Conservation (phyloP, 345 rosid species). For the Anastatica hierochuntica region DNA sequence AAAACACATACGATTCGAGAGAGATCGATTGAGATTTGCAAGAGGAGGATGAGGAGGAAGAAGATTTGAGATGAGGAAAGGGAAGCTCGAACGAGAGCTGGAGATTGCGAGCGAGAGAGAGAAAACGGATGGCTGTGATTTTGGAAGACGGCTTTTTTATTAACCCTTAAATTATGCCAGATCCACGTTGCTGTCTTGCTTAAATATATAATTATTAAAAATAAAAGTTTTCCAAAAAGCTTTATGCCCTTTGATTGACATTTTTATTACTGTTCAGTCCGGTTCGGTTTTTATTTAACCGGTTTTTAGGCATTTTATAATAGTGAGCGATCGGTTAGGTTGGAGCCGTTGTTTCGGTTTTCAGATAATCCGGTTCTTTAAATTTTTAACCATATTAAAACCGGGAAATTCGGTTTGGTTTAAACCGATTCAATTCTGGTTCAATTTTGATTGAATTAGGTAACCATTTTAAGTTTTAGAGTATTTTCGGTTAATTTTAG, state of each 20-base stretch:
- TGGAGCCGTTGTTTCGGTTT: too few relatives aligned
- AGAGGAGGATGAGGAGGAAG: slow-evolving; percentile 5
- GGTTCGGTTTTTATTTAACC: not conserved
- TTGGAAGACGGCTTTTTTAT: slow-evolving; percentile 13
- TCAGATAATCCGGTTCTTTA: too few relatives aligned
- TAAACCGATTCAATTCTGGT: too few relatives aligned
- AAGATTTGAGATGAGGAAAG: slow-evolving; percentile 14
- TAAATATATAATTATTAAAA: slow-evolving; percentile 4
- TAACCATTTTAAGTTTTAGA: too few relatives aligned
- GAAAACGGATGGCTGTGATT: slow-evolving; percentile 25
- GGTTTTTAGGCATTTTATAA: not conserved
- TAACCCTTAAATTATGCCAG: slow-evolving; percentile 18
- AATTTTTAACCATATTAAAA: too few relatives aligned
- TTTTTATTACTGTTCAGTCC: slow-evolving; percentile 9
- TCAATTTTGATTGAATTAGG: too few relatives aligned
- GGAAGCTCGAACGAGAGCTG: slow-evolving; percentile 11
- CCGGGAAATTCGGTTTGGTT: too few relatives aligned
- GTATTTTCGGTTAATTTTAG: too few relatives aligned
- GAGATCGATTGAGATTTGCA: not conserved
- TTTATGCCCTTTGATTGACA: not conserved
- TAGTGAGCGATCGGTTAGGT: too few relatives aligned
- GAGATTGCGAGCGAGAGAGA: slow-evolving; percentile 13
- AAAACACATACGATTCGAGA: slow-evolving; percentile 14
- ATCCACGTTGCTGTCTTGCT: slow-evolving; percentile 26
- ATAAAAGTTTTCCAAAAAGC: not conserved